Evolutionary conservation across 1,284 basidiomycete species (phyloP), one percentile per base, ranked within the genome.

Genomic region (Fomitopsis pinicola): DNA sequence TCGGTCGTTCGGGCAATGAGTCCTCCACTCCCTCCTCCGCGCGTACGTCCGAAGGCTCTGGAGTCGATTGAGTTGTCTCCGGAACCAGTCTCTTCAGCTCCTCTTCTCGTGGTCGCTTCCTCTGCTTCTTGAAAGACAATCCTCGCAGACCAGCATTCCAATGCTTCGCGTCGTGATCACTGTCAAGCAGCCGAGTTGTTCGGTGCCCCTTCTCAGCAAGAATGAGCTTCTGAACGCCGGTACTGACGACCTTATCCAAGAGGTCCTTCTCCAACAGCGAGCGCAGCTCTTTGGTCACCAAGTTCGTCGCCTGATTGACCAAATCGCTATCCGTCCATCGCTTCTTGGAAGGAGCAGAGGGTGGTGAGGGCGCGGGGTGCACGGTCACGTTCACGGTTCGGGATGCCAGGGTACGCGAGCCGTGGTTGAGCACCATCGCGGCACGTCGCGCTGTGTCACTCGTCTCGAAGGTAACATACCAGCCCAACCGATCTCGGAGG

Each of bases 401-500:
- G 64, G 86, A 83, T 2, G 79, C 82, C 17, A 91, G 79, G 56
- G 76, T 83, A 42, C 80, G 82, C 12, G 74, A 71, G 14, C 79
- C 78, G 42, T 78, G 76, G 42, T 76, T 80, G 54, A 89, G 79
- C 15, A 87, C 81, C 69, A 81, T 81, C 1, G 78, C 77, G 0
- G 88, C 87, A 2, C 89, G 81, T 6, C 83, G 80, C 0, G 90
- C 90, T 2, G 81, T 76, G 62, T 85, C 83, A 1, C 76, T 70
- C 6, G 82, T 81, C 54, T 76, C 69, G 68, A 92, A 92, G 3
- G 88, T 88, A 62, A 91, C 81, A 67, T 89, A 92, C 78, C 88
- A 85, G 12, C 83, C 86, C 8, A 77, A 75, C 57, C 83, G 80
- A 70, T 91, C 89, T 63, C 83, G 83, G 1, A 92, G 75, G 30